Percentiles rank a stretch among this genome's conserved stretches.
These are phyloP conservation scores for Boletus tomentosulus DNA, from an alignment of 768 basidiomycete genomes.

Conservation along the genomic window DNA sequence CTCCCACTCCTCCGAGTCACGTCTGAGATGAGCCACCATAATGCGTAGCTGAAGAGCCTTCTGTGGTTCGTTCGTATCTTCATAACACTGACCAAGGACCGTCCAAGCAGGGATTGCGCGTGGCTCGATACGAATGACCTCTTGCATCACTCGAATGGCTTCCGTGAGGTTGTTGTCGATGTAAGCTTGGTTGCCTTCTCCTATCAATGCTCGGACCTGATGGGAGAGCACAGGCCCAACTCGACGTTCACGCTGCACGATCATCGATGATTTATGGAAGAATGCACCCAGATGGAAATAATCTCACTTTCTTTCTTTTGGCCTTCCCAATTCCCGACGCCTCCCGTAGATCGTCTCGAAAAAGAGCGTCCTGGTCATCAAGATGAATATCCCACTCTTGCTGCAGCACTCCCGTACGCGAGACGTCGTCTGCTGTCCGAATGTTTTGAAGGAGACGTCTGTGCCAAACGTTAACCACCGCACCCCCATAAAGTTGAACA, in stretches of 20 bases:
- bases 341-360: slow-evolving; percentile 67
- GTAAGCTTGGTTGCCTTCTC: slow-evolving; percentile 85
- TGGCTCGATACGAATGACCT: slow-evolving; percentile 93
- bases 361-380: slow-evolving; percentile 63
- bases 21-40: slow-evolving; percentile 84
- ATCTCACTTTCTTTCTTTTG: slow-evolving; percentile 42
- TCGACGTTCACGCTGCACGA: slow-evolving; percentile 37
- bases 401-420: slow-evolving; percentile 44
- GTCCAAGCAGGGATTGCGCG: slow-evolving; percentile 81
- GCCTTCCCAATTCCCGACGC: slow-evolving; percentile 68
- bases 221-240: slow-evolving; percentile 61
- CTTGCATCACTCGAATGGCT: slow-evolving; percentile 78
- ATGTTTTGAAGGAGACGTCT: slow-evolving; percentile 72
- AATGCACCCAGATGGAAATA: background rate
- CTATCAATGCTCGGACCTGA: slow-evolving; percentile 70
- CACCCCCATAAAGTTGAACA: no score
- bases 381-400: slow-evolving; percentile 74
- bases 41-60: slow-evolving; percentile 81
- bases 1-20: slow-evolving; percentile 87
- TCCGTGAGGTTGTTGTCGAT: slow-evolving; percentile 62
- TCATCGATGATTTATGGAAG: background rate
- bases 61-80: slow-evolving; percentile 61
- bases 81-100: slow-evolving; percentile 80
- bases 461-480: background rate
- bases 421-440: slow-evolving; percentile 45